Percentiles rank a stretch among this genome's conserved stretches.
These are phyloP conservation scores for Cocos nucifera DNA, from an alignment of 176 grass and related monocot genomes.

Conservation along the genomic window DNA sequence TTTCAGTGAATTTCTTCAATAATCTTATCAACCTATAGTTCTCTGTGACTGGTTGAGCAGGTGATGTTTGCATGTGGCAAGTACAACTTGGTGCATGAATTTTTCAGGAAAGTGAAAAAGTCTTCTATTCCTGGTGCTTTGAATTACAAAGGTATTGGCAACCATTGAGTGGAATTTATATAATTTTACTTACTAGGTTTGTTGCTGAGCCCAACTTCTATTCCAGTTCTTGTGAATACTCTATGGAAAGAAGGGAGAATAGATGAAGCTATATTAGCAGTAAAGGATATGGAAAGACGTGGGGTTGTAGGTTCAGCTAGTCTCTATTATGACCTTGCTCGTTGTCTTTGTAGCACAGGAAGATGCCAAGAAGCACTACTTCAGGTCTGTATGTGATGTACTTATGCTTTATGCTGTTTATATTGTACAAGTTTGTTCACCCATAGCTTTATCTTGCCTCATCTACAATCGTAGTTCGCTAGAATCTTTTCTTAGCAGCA, in stretches of 20 bases:
- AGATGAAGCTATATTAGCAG: constrained; percentile 70
- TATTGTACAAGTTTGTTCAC: too few relatives aligned
- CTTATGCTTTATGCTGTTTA: too few relatives aligned
- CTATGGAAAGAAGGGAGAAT: constrained; percentile 91
- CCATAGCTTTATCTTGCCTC: too few relatives aligned
- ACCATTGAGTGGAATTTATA: constrained; percentile 7
- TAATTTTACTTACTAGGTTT: constrained; percentile 9
- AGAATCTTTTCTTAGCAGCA: too few relatives aligned
- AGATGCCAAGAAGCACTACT: constrained; percentile 84
- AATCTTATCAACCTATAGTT: not conserved
- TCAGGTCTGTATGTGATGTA: constrained; percentile 36
- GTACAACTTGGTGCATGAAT: constrained; percentile 92
- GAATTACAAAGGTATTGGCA: constrained; percentile 73
- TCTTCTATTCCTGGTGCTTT: constrained; percentile 55
- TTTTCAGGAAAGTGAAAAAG: constrained; percentile 76
- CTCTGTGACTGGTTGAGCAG: constrained; percentile 25
- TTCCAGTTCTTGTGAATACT: constrained; percentile 81
- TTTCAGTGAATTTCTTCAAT: constrained; percentile 9
- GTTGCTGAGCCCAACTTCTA: not conserved
- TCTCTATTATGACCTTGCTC: constrained; percentile 94
- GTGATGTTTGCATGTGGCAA: constrained; percentile 92
- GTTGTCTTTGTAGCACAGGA: constrained; percentile 85
- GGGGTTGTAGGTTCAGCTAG: constrained; percentile 86
- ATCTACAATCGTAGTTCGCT: too few relatives aligned
- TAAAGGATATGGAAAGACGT: constrained; percentile 85